Percentiles rank a stretch among this genome's conserved stretches.
Conservation (phyloP, 257 asterid species). For the Knoxia roxburghii region DNA sequence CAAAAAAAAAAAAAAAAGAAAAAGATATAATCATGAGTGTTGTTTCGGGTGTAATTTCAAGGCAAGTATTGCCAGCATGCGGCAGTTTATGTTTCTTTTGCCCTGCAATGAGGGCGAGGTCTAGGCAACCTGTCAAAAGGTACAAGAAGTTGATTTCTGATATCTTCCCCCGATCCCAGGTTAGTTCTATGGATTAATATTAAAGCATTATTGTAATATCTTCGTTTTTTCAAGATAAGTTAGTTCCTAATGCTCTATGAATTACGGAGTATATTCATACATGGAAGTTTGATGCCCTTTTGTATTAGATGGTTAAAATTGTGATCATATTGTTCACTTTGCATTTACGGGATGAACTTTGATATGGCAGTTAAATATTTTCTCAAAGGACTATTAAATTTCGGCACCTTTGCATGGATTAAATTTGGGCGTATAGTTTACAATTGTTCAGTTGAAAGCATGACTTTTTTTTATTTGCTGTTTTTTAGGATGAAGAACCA, state of each 20-base stretch:
- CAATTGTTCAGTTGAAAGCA: not conserved
- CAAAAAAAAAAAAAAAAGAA: not conserved
- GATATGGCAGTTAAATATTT: not conserved
- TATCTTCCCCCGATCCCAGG: constrained; percentile 81
- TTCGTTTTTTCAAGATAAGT: not conserved
- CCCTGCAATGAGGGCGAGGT: constrained; percentile 87
- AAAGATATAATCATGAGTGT: constrained; percentile 42
- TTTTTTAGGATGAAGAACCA: constrained; percentile 76
- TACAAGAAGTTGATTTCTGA: constrained; percentile 95
- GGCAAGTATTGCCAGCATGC: constrained; percentile 95
- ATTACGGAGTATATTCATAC: not conserved
- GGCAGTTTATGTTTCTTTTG: constrained; percentile 91
- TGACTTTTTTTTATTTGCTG: constrained; percentile 7
- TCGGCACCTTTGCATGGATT: not conserved
- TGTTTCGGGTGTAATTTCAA: constrained; percentile 82
- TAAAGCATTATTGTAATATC: not conserved
- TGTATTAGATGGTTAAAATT: not conserved
- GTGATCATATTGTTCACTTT: not conserved
- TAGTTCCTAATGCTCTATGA: not conserved
- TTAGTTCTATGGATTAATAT: constrained; percentile 32
- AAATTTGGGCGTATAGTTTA: not conserved
- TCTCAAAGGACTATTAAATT: not conserved
- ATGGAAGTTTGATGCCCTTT: not conserved
- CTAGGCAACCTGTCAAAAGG: constrained; percentile 98
- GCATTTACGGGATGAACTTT: not conserved